Evolutionary conservation across 2,329 filamentous ascomycete genomes (phyloP).

Genomic region (Phoma sp.): DNA sequence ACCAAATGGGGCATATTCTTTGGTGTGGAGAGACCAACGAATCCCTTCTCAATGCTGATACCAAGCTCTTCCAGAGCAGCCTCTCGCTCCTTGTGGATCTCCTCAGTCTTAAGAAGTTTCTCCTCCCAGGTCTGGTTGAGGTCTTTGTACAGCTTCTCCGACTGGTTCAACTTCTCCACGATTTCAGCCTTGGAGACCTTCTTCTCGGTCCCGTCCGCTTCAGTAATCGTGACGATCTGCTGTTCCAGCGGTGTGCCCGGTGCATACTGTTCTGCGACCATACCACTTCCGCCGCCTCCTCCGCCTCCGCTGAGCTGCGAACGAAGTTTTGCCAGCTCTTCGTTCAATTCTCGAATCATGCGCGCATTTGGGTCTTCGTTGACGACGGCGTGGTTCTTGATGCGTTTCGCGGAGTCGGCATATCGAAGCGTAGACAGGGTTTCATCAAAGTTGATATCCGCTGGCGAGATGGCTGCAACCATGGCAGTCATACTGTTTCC

Average conservation of each 20-base stretch:
- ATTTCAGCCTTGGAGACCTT: slow-evolving; percentile 99
- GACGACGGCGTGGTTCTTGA: slow-evolving; percentile 99
- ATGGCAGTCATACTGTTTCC: slow-evolving; percentile 99
- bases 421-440: slow-evolving; percentile 95
- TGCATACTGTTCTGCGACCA: slow-evolving; percentile 79
- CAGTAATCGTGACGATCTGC: slow-evolving; percentile 94
- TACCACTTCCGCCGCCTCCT: slow-evolving; percentile 48
- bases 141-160: slow-evolving; percentile 93
- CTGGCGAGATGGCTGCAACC: slow-evolving; percentile 98
- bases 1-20: slow-evolving; percentile 99
- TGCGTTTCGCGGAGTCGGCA: slow-evolving; percentile 96
- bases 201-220: slow-evolving; percentile 83
- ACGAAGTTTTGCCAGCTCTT: slow-evolving; percentile 85
- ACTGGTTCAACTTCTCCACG: slow-evolving; percentile 92
- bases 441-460: slow-evolving; percentile 99
- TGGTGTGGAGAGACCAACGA: slow-evolving; percentile 91
- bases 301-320: slow-evolving; percentile 73
- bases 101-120: slow-evolving; percentile 91
- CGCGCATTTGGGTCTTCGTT: slow-evolving; percentile 99
- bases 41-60: slow-evolving; percentile 98
- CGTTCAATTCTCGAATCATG: slow-evolving; percentile 98
- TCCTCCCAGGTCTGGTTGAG: slow-evolving; percentile 99
- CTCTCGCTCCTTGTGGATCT: slow-evolving; percentile 97
- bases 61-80: slow-evolving; percentile 93
- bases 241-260: slow-evolving; percentile 92